phyloP scores from a whole-genome alignment of 192 early-diverging fungal species.

The Obelidium mucronatum region DNA sequence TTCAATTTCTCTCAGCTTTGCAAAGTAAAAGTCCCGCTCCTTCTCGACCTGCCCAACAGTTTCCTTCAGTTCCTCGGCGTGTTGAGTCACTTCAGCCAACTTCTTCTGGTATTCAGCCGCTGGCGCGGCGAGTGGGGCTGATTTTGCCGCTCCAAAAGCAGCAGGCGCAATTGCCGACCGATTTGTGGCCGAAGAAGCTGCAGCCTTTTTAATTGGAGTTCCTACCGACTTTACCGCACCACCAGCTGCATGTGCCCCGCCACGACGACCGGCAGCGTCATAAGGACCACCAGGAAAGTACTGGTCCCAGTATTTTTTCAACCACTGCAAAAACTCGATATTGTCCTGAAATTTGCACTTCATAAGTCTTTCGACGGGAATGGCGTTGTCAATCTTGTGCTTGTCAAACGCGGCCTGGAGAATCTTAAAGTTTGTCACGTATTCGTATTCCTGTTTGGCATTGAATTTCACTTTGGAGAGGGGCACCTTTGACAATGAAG shows the following conservation, averaged over 20 bases:
- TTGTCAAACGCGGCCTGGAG: constrained; percentile 87
- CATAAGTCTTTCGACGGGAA: constrained; percentile 88
- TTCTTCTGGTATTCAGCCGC: constrained; percentile 62
- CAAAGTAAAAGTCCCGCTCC: constrained; percentile 97
- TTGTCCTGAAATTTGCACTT: constrained; percentile 99
- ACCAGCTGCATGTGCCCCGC: neutral
- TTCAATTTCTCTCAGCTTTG: constrained; percentile 93
- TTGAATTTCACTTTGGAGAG: constrained; percentile 92
- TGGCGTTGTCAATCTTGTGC: constrained; percentile 92
- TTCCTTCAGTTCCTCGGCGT: constrained; percentile 80
- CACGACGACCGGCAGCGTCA: constrained; percentile 78
- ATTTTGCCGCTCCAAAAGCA: constrained; percentile 22
- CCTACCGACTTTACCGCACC: constrained; percentile 36
- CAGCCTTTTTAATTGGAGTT: constrained; percentile 37
- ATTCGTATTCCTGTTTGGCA: constrained; percentile 97
- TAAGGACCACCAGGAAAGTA: constrained; percentile 85
- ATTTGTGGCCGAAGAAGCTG: neutral
- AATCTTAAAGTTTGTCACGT: constrained; percentile 93
- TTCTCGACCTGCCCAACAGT: constrained; percentile 92
- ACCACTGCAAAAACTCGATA: constrained; percentile 97
- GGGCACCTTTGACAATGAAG: constrained; percentile 62
- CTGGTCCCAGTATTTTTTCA: constrained; percentile 92
- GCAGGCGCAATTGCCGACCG: neutral
- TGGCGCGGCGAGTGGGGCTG: neutral
- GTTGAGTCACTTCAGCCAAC: constrained; percentile 76